A percentile compares a stretch with the other conserved stretches of the same genome.
phyloP scores from a whole-genome alignment of 352 stramenopile species.

The Phytophthora constricta region DNA sequence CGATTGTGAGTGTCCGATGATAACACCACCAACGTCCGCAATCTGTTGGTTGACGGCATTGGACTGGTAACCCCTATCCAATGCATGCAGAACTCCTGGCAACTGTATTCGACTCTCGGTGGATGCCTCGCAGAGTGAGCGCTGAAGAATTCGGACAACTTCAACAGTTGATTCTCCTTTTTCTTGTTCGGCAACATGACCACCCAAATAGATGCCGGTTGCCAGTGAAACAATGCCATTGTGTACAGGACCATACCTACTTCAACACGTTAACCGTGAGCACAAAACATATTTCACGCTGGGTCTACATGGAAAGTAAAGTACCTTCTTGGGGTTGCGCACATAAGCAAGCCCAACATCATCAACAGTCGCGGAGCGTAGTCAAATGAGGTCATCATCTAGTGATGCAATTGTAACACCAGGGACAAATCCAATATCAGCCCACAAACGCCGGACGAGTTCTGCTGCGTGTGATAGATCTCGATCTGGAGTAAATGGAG shows the following conservation, averaged over 20 bases:
- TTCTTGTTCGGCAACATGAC: slow-evolving; percentile 3
- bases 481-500: not conserved
- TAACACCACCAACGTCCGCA: not conserved
- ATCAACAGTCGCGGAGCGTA: slow-evolving; percentile 4
- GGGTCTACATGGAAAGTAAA: not conserved
- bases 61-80: slow-evolving; percentile 9
- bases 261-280: not conserved
- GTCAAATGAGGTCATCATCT: slow-evolving; percentile 12
- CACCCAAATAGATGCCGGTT: slow-evolving; percentile 7
- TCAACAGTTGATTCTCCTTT: slow-evolving; percentile 7
- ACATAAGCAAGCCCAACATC: slow-evolving; percentile 2
- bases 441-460: not conserved
- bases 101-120: slow-evolving; percentile 7
- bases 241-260: slow-evolving; percentile 6
- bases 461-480: not conserved
- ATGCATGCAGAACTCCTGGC: slow-evolving; percentile 5
- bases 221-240: slow-evolving; percentile 6
- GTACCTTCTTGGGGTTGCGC: slow-evolving; percentile 8
- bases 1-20: slow-evolving; percentile 12
- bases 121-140: slow-evolving; percentile 4
- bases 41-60: not conserved
- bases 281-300: not conserved
- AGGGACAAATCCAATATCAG: slow-evolving; percentile 13
- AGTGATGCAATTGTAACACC: slow-evolving; percentile 8
- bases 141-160: slow-evolving; percentile 9